phyloP scores from a whole-genome alignment of 139 green algal species.

The Axilococcus clingmanii region DNA sequence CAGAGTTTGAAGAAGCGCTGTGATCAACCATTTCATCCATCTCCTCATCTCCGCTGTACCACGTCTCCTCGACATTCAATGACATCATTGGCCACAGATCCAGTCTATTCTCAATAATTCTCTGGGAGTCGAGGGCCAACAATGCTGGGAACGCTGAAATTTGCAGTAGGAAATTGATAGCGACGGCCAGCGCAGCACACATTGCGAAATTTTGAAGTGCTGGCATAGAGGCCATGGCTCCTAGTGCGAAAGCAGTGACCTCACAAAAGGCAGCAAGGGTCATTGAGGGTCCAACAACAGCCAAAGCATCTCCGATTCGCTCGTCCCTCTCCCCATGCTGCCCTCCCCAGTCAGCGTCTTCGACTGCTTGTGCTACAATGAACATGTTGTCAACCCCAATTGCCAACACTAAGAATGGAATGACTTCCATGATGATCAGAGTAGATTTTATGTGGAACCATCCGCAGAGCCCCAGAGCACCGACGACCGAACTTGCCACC shows the following conservation, averaged over 20 bases:
- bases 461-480: conserved; percentile 54
- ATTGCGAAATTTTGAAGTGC: conserved; percentile 77
- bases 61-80: not conserved
- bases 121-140: conserved; percentile 53
- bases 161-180: conserved; percentile 76
- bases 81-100: conserved; percentile 58
- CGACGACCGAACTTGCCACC: conserved; percentile 57
- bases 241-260: conserved; percentile 64
- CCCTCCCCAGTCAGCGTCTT: not conserved
- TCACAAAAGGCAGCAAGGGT: conserved; percentile 51
- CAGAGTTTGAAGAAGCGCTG: not conserved
- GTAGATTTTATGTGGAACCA: conserved; percentile 41
- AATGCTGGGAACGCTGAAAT: conserved; percentile 70
- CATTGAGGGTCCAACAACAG: conserved; percentile 70
- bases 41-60: not conserved
- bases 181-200: conserved; percentile 66
- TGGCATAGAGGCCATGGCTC: conserved; percentile 65
- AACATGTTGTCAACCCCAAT: conserved; percentile 96
- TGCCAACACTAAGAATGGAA: conserved; percentile 86
- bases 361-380: conserved; percentile 71
- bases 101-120: conserved; percentile 38
- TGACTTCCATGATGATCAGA: conserved; percentile 82
- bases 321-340: conserved; percentile 24
- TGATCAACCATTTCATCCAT: not conserved
- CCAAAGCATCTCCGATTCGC: conserved; percentile 55